phyloP scores from a whole-genome alignment of 2,329 filamentous ascomycete species.

The Venturia oleaginea region DNA sequence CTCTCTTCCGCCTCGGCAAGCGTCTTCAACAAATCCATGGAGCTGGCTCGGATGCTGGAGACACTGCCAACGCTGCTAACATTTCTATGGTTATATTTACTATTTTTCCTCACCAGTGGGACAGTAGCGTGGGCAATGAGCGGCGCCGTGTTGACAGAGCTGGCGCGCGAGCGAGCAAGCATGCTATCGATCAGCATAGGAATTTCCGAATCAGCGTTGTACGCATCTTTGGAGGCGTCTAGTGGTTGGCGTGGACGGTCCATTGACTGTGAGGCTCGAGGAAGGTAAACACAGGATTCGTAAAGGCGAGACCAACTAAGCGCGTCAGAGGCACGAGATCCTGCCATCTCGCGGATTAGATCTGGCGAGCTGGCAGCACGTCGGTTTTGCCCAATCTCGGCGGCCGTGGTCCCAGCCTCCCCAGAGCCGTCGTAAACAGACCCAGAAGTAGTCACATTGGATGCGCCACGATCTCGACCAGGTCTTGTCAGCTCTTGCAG shows the following conservation, averaged over 20 bases:
- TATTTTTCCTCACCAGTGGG: not conserved
- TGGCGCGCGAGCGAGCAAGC: not conserved
- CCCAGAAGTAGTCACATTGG: not conserved
- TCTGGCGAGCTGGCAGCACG: slow-evolving; percentile 7
- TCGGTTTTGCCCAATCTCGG: not conserved
- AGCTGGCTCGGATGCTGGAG: slow-evolving; percentile 30
- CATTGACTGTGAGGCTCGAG: slow-evolving; percentile 8
- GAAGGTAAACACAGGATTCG: slow-evolving; percentile 23
- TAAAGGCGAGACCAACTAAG: slow-evolving; percentile 29
- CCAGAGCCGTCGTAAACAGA: slow-evolving; percentile 1
- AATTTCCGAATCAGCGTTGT: not conserved
- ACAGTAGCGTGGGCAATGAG: not conserved
- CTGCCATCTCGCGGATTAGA: not conserved
- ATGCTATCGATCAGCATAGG: slow-evolving; percentile 5
- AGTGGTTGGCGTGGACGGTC: slow-evolving; percentile 6
- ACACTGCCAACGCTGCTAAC: slow-evolving; percentile 20
- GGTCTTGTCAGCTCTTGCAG: not conserved
- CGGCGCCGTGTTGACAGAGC: not conserved
- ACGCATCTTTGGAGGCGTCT: not conserved
- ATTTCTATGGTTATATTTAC: slow-evolving; percentile 18
- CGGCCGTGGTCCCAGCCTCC: not conserved
- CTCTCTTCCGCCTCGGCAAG: slow-evolving; percentile 28
- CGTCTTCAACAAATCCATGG: slow-evolving; percentile 31
- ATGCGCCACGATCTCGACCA: not conserved
- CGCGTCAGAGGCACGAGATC: slow-evolving; percentile 16